Conservation (phyloP, 208 protist species). For the Trypanosoma scelopori region DNA sequence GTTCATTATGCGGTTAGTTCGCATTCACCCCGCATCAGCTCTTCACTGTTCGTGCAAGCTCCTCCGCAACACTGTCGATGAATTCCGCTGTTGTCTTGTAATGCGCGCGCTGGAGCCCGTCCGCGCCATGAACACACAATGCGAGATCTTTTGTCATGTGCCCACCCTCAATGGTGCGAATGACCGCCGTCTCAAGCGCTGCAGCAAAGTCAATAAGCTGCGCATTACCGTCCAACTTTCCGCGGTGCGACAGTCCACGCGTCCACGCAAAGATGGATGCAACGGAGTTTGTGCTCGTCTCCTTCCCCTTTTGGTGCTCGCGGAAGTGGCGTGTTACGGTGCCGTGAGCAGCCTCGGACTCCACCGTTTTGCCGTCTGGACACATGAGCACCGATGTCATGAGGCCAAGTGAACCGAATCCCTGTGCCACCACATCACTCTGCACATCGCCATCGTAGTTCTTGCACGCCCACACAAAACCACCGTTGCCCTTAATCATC, state of each 20-base stretch:
- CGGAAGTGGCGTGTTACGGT: constrained; percentile 98
- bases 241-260: constrained; percentile 94
- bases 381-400: constrained; percentile 98
- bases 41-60: constrained; percentile 33
- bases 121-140: constrained; percentile 89
- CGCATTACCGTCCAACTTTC: constrained; percentile 94
- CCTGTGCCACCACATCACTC: constrained; percentile 97
- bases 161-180: constrained; percentile 92
- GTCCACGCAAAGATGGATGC: constrained; percentile 98
- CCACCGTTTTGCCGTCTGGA: constrained; percentile 97
- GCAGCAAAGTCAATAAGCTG: constrained; percentile 86
- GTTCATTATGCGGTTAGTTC: constrained; percentile 1
- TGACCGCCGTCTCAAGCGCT: constrained; percentile 89
- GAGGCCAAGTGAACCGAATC: constrained; percentile 96
- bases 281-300: constrained; percentile 97
- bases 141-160: constrained; percentile 99
- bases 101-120: constrained; percentile 72
- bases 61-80: constrained; percentile 77
- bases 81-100: constrained; percentile 90
- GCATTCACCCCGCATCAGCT: neutral
- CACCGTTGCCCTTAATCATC: constrained; percentile 89
- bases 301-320: constrained; percentile 94
- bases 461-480: constrained; percentile 98
- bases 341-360: constrained; percentile 97
- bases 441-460: constrained; percentile 99